These are phyloP conservation scores for Ceratonia siliqua DNA, from an alignment of 306 rosid species.

Conservation along the genomic window DNA sequence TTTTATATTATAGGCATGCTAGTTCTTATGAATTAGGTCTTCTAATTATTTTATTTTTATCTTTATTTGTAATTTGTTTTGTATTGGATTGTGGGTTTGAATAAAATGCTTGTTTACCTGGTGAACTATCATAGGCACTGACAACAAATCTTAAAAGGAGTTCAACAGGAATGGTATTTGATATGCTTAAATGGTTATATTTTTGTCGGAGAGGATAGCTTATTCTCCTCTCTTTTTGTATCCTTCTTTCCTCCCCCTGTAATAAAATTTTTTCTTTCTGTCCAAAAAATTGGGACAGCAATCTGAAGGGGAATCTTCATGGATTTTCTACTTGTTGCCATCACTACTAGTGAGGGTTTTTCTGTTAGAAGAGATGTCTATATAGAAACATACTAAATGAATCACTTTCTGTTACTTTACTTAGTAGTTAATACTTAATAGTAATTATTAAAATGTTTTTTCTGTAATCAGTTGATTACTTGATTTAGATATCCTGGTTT, in stretches of 20 bases:
- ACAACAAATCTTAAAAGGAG: neutral
- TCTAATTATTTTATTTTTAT: neutral
- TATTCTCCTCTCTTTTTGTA: neutral
- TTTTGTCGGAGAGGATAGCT: neutral
- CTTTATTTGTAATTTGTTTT: neutral
- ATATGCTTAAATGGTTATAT: neutral
- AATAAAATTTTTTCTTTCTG: neutral
- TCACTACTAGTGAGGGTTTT: neutral
- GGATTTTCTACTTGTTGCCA: neutral
- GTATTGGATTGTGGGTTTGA: constrained; percentile 11
- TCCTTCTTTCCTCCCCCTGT: neutral
- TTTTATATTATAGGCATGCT: no score
- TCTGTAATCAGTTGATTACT: neutral
- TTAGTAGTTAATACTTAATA: neutral
- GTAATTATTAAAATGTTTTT: constrained; percentile 1
- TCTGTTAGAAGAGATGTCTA: neutral
- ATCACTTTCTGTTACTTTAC: neutral
- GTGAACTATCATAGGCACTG: neutral
- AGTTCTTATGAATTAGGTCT: no score
- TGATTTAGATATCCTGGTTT: constrained; percentile 24
- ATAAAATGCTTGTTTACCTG: neutral
- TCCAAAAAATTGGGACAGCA: neutral
- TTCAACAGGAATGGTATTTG: neutral
- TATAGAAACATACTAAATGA: neutral
- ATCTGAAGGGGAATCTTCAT: neutral